phyloP scores from a whole-genome alignment of 23 red algal species.

The Gracilaria vermiculophylla region DNA sequence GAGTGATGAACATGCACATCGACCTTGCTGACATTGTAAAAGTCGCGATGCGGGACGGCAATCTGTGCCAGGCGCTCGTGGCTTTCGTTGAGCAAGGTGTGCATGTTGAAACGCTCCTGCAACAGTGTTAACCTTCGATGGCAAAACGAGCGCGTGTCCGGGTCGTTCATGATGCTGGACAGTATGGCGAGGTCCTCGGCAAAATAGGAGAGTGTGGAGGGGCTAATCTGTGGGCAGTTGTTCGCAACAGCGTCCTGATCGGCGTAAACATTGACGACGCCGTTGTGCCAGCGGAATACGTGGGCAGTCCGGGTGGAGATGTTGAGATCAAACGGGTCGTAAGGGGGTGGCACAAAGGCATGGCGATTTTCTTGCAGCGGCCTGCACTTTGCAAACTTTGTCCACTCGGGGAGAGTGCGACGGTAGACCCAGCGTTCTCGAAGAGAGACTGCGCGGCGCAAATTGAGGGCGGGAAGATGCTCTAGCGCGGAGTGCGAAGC shows the following conservation, averaged over 20 bases:
- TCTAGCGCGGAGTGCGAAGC: not conserved
- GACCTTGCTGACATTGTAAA: slow-evolving; percentile 96
- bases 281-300: slow-evolving; percentile 70
- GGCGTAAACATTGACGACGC: slow-evolving; percentile 65
- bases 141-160: slow-evolving; percentile 76
- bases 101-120: slow-evolving; percentile 69
- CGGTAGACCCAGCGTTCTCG: slow-evolving; percentile 74
- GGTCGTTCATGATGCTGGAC: slow-evolving; percentile 75
- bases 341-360: slow-evolving; percentile 73
- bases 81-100: slow-evolving; percentile 51
- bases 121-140: slow-evolving; percentile 63
- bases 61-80: slow-evolving; percentile 74
- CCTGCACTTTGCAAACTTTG: not conserved
- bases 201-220: slow-evolving; percentile 52
- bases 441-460: slow-evolving; percentile 60
- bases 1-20: slow-evolving; percentile 91
- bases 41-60: slow-evolving; percentile 91
- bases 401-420: slow-evolving; percentile 65
- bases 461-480: not conserved
- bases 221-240: not conserved
- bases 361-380: slow-evolving; percentile 9
- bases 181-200: slow-evolving; percentile 69
- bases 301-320: slow-evolving; percentile 12
- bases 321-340: slow-evolving; percentile 73
- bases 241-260: not conserved